Conservation (phyloP, 148 eudicot genomes). For the Persicaria tinctoria region DNA sequence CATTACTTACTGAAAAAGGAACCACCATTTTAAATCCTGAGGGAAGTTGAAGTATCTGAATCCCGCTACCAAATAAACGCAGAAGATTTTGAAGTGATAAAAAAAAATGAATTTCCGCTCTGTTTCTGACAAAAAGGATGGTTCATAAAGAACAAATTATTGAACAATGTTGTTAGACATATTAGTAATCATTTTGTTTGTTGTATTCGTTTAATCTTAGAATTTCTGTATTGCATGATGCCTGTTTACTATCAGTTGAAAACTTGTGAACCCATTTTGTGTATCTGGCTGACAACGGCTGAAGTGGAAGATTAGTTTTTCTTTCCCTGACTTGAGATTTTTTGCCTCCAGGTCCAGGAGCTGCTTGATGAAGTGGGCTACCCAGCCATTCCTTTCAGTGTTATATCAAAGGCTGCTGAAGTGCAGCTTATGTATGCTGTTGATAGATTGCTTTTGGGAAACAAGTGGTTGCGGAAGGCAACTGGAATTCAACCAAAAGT, state of each 20-base stretch:
- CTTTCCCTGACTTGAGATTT: background rate
- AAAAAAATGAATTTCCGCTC: background rate
- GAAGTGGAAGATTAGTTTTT: background rate
- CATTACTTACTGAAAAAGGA: background rate
- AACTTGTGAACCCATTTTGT: background rate
- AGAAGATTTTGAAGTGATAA: constrained; percentile 6
- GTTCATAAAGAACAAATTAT: background rate
- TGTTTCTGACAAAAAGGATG: background rate
- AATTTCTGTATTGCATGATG: background rate
- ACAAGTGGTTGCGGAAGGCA: constrained; percentile 89
- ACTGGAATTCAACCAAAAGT: constrained; percentile 90
- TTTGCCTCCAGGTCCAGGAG: constrained; percentile 52
- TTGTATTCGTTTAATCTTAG: background rate
- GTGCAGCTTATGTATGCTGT: constrained; percentile 67
- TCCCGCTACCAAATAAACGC: background rate
- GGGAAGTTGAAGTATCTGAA: background rate
- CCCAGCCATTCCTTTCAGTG: constrained; percentile 67
- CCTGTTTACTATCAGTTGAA: background rate
- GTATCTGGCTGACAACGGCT: no score
- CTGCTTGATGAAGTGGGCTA: constrained; percentile 69
- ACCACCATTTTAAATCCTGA: background rate
- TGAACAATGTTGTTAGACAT: background rate
- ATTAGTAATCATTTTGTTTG: background rate
- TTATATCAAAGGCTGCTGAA: constrained; percentile 80
- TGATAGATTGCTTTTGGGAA: constrained; percentile 75